Percentiles rank a stretch among this genome's conserved stretches.
These are phyloP conservation scores for Luzula sylvatica DNA, from an alignment of 176 grass and related monocot genomes.

Conservation along the genomic window DNA sequence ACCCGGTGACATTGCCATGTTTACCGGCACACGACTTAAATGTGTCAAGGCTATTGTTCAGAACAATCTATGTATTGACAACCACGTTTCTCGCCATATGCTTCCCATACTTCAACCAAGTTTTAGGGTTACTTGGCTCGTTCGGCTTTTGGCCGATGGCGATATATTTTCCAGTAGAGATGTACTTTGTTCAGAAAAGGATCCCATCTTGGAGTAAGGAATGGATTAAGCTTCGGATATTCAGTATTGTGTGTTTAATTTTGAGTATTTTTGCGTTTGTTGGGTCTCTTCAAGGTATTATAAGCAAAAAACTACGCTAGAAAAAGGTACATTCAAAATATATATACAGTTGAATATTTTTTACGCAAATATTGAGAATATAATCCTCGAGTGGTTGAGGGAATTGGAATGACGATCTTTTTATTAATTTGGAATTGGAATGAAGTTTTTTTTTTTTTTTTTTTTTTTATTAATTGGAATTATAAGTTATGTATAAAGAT, in stretches of 20 bases:
- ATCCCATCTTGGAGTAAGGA: conserved; percentile 29
- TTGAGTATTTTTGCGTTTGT: conserved; percentile 43
- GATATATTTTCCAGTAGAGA: conserved; percentile 75
- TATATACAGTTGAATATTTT: too few species aligned
- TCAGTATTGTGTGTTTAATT: conserved; percentile 40
- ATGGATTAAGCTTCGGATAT: conserved; percentile 39
- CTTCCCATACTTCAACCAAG: conserved; percentile 79
- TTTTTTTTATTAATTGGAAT: too few species aligned
- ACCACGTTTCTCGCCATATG: conserved; percentile 54
- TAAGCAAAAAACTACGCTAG: conserved; percentile 17
- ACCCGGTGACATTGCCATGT: conserved; percentile 3
- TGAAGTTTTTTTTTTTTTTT: too few species aligned
- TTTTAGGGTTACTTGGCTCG: conserved; percentile 54
- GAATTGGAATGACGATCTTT: neutral
- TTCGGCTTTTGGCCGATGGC: conserved; percentile 62
- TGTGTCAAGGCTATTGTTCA: conserved; percentile 43
- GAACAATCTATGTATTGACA: conserved; percentile 40
- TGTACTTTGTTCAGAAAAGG: conserved; percentile 63
- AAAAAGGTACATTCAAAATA: too few species aligned
- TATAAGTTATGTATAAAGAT: too few species aligned
- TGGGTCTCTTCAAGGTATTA: conserved; percentile 53
- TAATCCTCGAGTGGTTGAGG: neutral
- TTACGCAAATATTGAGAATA: too few species aligned
- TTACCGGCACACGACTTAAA: conserved; percentile 17
- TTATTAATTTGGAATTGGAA: too few species aligned